These are phyloP conservation scores for Tanacetum coccineum DNA, from an alignment of 129 eudicot species.

Conservation along the genomic window DNA sequence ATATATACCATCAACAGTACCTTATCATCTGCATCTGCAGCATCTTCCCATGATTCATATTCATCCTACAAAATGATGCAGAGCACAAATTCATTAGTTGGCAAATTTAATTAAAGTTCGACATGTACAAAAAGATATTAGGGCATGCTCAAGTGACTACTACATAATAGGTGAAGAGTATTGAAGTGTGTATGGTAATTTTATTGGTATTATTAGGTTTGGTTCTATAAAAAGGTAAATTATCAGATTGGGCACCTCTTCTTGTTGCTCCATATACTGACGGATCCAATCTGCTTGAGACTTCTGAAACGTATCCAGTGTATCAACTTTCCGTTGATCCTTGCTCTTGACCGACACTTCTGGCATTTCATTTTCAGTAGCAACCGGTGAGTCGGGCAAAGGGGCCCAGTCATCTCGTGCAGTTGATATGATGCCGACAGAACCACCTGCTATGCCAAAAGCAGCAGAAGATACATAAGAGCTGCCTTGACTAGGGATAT, in stretches of 20 bases:
- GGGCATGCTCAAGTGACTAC: slow-evolving; percentile 4
- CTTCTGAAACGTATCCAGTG: slow-evolving; percentile 53
- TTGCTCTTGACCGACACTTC: slow-evolving; percentile 41
- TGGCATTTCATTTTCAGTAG: slow-evolving; percentile 37
- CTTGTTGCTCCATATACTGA: slow-evolving; percentile 89
- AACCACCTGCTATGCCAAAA: slow-evolving; percentile 51
- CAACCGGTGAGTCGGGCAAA: slow-evolving; percentile 39
- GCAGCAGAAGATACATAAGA: slow-evolving; percentile 14
- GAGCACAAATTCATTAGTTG: slow-evolving; percentile 21
- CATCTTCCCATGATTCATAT: slow-evolving; percentile 78
- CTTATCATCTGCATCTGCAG: slow-evolving; percentile 42
- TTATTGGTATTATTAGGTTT: not conserved
- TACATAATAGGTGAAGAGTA: too few relatives aligned
- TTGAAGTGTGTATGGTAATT: too few relatives aligned
- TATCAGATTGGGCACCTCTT: slow-evolving; percentile 56
- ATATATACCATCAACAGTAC: slow-evolving; percentile 36
- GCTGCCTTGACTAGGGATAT: slow-evolving; percentile 12
- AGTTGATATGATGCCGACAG: slow-evolving; percentile 75
- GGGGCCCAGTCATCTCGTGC: slow-evolving; percentile 93
- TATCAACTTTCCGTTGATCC: slow-evolving; percentile 49
- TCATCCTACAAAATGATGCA: slow-evolving; percentile 62
- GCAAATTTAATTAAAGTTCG: slow-evolving; percentile 2
- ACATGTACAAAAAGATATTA: not conserved
- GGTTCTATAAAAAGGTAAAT: slow-evolving; percentile 8
- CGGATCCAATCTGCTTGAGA: slow-evolving; percentile 99